Percentiles rank a stretch among this genome's conserved stretches.
Conservation (phyloP, 2,329 filamentous ascomycete genomes). For the Penicillium sp. region DNA sequence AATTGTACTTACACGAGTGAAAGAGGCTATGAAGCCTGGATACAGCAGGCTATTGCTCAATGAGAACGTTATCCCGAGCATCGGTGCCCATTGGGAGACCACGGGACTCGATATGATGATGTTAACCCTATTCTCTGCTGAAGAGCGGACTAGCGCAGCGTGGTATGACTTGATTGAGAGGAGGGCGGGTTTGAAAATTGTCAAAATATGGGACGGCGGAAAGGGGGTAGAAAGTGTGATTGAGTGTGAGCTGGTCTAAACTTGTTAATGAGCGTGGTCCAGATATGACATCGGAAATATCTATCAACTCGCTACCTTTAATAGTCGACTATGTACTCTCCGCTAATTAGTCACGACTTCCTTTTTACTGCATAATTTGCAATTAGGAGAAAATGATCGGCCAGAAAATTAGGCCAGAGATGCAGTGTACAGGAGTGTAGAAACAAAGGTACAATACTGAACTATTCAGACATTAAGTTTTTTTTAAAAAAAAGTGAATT, state of each 20-base stretch:
- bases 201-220: background rate
- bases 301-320: background rate
- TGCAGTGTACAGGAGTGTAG: background rate
- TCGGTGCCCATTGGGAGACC: conserved; percentile 3
- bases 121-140: background rate
- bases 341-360: background rate
- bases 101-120: conserved; percentile 4
- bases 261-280: background rate
- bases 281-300: background rate
- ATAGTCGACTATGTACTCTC: background rate
- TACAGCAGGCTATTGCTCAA: conserved; percentile 7
- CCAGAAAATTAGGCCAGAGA: no score
- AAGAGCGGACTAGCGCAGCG: background rate
- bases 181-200: background rate
- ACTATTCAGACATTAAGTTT: background rate
- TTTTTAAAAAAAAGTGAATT: background rate
- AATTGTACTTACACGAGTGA: conserved; percentile 1
- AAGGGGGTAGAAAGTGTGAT: conserved; percentile 1
- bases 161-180: conserved; percentile 1
- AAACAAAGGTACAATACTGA: background rate
- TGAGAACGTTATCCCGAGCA: background rate
- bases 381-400: no score
- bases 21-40: conserved; percentile 3
- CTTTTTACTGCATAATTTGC: no score
- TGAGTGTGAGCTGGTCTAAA: background rate